Evolutionary conservation across 1,284 basidiomycete species (phyloP).

Genomic region (Mrakiaceae sp.): DNA sequence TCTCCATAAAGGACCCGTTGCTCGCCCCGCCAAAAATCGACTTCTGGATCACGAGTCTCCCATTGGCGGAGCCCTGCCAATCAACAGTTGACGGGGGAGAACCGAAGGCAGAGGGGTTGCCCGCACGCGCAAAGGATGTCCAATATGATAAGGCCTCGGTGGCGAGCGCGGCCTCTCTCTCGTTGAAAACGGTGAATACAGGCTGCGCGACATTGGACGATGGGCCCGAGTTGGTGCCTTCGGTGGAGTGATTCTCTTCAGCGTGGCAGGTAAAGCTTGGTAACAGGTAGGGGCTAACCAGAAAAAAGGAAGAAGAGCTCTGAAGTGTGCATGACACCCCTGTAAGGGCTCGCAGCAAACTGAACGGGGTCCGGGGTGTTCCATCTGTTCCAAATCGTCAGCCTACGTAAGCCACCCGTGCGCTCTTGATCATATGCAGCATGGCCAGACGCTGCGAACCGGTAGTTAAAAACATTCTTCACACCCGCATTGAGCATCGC

Average conservation of each 20-base stretch:
- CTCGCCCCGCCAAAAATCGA: too few relatives aligned
- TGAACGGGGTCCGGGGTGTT: slow-evolving; percentile 18
- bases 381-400: slow-evolving; percentile 1
- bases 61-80: too few relatives aligned
- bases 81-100: too few relatives aligned
- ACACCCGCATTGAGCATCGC: slow-evolving; percentile 15
- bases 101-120: too few relatives aligned
- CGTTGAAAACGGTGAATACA: slow-evolving; percentile 18
- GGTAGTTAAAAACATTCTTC: slow-evolving; percentile 16
- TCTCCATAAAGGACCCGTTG: too few relatives aligned
- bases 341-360: slow-evolving; percentile 16
- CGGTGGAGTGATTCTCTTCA: slow-evolving; percentile 4
- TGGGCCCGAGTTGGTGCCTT: slow-evolving; percentile 14
- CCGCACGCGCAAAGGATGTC: slow-evolving; percentile 17
- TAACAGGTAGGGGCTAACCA: not conserved
- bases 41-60: too few relatives aligned
- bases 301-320: slow-evolving; percentile 20
- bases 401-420: too few relatives aligned
- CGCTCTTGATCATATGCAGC: not conserved
- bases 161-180: slow-evolving; percentile 17
- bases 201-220: not conserved
- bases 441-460: slow-evolving; percentile 1
- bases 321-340: slow-evolving; percentile 20
- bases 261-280: not conserved
- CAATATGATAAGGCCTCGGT: slow-evolving; percentile 18